Conservation (phyloP, 257 asterid species). For the Nicotiana obtusifolia region DNA sequence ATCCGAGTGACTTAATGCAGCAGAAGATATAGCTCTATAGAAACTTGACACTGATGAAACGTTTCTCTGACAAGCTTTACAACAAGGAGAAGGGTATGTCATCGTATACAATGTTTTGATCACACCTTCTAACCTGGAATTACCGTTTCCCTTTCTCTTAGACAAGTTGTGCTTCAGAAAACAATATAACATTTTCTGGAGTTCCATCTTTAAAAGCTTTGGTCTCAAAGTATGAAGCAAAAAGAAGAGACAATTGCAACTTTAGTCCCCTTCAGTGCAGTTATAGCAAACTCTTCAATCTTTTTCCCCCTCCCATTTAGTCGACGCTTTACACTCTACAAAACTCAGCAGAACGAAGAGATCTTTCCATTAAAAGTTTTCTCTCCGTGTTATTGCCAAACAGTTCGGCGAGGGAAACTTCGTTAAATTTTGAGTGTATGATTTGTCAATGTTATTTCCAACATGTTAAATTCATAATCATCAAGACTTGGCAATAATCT, state of each 20-base stretch:
- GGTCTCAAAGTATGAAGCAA: background rate
- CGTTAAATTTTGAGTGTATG: background rate
- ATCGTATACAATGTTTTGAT: background rate
- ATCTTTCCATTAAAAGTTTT: too few species aligned
- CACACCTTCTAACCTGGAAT: too few species aligned
- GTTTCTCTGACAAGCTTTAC: background rate
- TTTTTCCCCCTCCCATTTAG: background rate
- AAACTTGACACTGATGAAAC: background rate
- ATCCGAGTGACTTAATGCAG: background rate
- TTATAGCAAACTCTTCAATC: background rate
- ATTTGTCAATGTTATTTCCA: background rate
- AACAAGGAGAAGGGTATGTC: background rate
- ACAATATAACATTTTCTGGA: too few species aligned
- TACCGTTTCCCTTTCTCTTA: too few species aligned
- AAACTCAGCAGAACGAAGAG: too few species aligned
- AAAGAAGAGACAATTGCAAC: background rate
- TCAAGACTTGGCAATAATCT: background rate
- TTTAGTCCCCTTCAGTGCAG: background rate
- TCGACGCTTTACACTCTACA: background rate
- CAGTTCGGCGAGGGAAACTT: background rate
- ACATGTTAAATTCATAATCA: background rate
- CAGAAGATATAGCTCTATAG: background rate
- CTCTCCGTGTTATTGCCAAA: too few species aligned
- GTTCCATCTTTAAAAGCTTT: background rate
- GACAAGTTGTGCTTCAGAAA: too few species aligned